Evolutionary conservation across 1,139 yeast species (phyloP).

Genomic region (Taiozyma sp.): DNA sequence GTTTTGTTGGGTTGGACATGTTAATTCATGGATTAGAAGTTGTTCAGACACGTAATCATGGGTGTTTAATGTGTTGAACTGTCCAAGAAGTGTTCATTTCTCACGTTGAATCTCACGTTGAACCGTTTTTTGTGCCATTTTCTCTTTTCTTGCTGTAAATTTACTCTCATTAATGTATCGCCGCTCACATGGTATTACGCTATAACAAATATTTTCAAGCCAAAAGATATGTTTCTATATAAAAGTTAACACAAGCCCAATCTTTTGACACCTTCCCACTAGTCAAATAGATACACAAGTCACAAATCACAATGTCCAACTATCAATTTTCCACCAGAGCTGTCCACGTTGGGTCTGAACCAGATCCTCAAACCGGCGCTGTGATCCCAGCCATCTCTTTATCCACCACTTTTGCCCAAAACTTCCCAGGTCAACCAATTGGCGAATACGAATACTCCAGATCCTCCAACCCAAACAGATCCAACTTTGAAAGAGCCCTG

Average conservation of each 20-base stretch:
- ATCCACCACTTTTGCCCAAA: conserved; percentile 83
- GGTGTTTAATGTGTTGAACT: too few species aligned
- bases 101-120: background rate
- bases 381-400: conserved; percentile 83
- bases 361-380: conserved; percentile 77
- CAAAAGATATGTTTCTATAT: background rate
- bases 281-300: too few species aligned
- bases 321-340: conserved; percentile 71
- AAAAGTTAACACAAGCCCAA: background rate
- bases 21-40: background rate
- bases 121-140: background rate
- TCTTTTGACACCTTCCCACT: background rate
- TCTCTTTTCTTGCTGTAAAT: background rate
- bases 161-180: background rate
- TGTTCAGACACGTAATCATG: background rate
- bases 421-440: conserved; percentile 70
- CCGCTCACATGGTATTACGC: background rate
- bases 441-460: conserved; percentile 85
- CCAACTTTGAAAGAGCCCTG: conserved; percentile 73
- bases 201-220: background rate
- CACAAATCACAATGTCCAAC: conserved; percentile 19
- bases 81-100: background rate
- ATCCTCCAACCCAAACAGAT: conserved; percentile 86
- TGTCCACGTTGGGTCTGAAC: conserved; percentile 77
- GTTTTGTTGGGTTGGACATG: background rate